These are phyloP conservation scores for Claviceps citrina DNA, from an alignment of 2,329 filamentous ascomycete genomes.

Conservation along the genomic window DNA sequence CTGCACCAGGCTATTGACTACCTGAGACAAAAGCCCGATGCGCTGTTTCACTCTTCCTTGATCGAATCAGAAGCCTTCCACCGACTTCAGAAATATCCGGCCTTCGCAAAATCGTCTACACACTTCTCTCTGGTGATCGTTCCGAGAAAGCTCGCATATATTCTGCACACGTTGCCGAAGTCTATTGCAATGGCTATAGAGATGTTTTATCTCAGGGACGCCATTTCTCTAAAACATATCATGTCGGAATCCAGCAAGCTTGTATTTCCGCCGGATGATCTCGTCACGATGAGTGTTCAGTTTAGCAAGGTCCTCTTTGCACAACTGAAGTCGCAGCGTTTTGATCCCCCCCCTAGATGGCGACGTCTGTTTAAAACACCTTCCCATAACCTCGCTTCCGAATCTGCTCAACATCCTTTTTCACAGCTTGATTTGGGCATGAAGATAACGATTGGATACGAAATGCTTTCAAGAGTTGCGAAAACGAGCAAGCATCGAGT, in stretches of 20 bases:
- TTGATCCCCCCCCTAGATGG: conserved; percentile 47
- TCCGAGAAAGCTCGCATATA: conserved; percentile 65
- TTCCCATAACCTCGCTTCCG: conserved; percentile 2
- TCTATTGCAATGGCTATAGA: conserved; percentile 75
- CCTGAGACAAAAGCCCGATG: conserved; percentile 39
- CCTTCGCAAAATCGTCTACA: conserved; percentile 55
- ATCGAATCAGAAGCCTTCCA: conserved; percentile 87
- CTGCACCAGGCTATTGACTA: conserved; percentile 48
- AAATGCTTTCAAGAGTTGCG: conserved; percentile 62
- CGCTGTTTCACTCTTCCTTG: conserved; percentile 53
- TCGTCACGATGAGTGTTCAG: conserved; percentile 61
- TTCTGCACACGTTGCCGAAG: conserved; percentile 60
- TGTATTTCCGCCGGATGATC: conserved; percentile 58
- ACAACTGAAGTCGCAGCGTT: conserved; percentile 75
- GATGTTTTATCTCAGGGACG: conserved; percentile 82
- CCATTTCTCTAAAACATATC: conserved; percentile 56
- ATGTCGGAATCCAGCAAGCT: conserved; percentile 38
- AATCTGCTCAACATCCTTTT: conserved; percentile 8
- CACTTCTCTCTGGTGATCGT: conserved; percentile 61
- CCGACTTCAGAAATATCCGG: conserved; percentile 68
- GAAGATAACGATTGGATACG: conserved; percentile 81
- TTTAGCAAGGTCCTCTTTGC: conserved; percentile 87
- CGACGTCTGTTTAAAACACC: conserved; percentile 14
- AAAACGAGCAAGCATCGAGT: conserved; percentile 51
- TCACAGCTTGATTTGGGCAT: conserved; percentile 56